phyloP scores from a whole-genome alignment of 805 yeast genomes.

The Candida sonorensis region DNA sequence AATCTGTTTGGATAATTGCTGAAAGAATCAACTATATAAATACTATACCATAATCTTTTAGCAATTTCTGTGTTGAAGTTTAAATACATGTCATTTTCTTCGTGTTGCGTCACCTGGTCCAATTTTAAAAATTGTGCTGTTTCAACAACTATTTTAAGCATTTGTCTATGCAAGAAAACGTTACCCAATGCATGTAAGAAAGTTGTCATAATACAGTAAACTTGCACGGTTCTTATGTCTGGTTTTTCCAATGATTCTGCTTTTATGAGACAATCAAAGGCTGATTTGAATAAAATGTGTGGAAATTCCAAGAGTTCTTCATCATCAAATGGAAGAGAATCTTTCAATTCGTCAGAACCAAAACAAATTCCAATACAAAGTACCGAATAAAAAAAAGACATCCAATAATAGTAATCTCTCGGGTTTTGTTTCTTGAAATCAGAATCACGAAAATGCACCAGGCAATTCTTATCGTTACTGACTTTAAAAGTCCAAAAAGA shows the following conservation, averaged over 20 bases:
- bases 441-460: neutral
- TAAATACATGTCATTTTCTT: neutral
- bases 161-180: neutral
- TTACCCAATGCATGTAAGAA: conserved; percentile 8
- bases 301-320: conserved; percentile 3
- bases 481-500: conserved; percentile 1
- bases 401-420: conserved; percentile 5
- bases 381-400: conserved; percentile 3
- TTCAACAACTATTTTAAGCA: conserved; percentile 1
- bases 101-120: neutral
- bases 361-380: conserved; percentile 4
- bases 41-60: conserved; percentile 3
- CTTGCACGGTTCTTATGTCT: conserved; percentile 5
- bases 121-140: neutral
- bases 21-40: conserved; percentile 7
- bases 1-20: no score
- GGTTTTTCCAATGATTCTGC: conserved; percentile 5
- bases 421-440: neutral
- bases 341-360: conserved; percentile 1
- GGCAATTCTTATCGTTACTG: neutral
- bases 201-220: conserved; percentile 4
- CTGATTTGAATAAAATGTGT: conserved; percentile 2
- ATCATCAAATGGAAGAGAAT: neutral
- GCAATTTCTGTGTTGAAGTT: conserved; percentile 2
- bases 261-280: conserved; percentile 6